A percentile compares a stretch with the other conserved stretches of the same genome.
Conservation (phyloP, 345 rosid genomes). For the Iberis pinnata region DNA sequence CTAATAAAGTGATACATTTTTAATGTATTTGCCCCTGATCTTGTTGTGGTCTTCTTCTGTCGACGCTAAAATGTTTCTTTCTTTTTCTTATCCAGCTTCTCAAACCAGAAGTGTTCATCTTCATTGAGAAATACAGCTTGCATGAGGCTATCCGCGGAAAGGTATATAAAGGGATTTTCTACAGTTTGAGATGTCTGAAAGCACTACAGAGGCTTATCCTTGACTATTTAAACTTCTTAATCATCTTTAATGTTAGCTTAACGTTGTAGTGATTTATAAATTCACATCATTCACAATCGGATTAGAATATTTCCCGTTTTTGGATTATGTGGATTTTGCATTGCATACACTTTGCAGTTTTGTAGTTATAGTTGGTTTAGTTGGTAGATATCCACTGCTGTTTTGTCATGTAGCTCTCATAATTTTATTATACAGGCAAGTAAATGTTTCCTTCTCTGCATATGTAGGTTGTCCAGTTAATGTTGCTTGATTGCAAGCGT, state of each 20-base stretch:
- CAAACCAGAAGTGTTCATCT: constrained; percentile 83
- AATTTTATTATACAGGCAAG: constrained; percentile 3
- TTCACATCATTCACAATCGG: not conserved
- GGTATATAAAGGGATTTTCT: constrained; percentile 44
- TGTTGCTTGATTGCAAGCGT: constrained; percentile 83
- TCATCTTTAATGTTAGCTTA: constrained; percentile 8
- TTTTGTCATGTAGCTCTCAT: constrained; percentile 1
- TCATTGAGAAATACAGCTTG: constrained; percentile 73
- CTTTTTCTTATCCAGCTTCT: constrained; percentile 59
- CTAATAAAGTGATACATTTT: constrained; percentile 8
- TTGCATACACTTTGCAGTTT: not conserved
- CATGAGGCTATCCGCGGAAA: constrained; percentile 83
- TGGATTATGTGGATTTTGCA: constrained; percentile 1
- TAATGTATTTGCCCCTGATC: constrained; percentile 1
- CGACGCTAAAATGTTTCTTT: constrained; percentile 9
- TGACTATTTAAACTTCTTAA: not conserved
- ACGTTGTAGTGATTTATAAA: constrained; percentile 1
- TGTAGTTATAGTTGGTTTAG: not conserved
- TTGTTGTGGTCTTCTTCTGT: constrained; percentile 4
- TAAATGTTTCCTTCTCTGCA: constrained; percentile 10
- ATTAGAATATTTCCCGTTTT: not conserved
- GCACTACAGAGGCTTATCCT: constrained; percentile 10
- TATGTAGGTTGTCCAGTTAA: constrained; percentile 80
- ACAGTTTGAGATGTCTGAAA: constrained; percentile 14
- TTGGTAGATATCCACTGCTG: constrained; percentile 1